phyloP scores from a whole-genome alignment of 1,284 basidiomycete genomes.

The Papiliotrema flavescens region DNA sequence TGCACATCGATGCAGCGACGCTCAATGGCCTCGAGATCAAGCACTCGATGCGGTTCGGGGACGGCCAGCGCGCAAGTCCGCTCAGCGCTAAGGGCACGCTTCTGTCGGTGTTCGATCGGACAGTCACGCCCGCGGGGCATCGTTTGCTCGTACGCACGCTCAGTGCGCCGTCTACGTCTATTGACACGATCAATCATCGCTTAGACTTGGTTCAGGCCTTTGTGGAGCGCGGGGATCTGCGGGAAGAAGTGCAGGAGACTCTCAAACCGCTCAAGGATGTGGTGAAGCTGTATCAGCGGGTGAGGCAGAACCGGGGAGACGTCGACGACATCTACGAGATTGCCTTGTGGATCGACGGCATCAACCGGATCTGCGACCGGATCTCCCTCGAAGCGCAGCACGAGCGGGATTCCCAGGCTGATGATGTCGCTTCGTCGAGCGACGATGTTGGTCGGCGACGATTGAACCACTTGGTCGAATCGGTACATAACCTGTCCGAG shows the following conservation, averaged over 20 bases:
- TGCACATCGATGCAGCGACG: conserved; percentile 89
- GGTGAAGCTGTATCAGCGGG: conserved; percentile 72
- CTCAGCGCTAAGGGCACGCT: conserved; percentile 58
- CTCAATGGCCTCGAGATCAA: conserved; percentile 83
- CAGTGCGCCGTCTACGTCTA: conserved; percentile 66
- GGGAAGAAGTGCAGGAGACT: conserved; percentile 61
- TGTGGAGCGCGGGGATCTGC: conserved; percentile 60
- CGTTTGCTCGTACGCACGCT: conserved; percentile 59
- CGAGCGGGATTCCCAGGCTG: conserved; percentile 2
- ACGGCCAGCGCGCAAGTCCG: conserved; percentile 12
- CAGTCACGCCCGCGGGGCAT: conserved; percentile 73
- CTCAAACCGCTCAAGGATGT: conserved; percentile 67
- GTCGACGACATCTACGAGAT: conserved; percentile 53
- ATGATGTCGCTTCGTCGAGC: conserved; percentile 53
- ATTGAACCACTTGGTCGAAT: conserved; percentile 55
- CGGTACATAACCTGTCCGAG: conserved; percentile 57
- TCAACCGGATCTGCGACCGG: conserved; percentile 21
- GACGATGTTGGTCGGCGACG: conserved; percentile 17
- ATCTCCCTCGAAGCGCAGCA: conserved; percentile 13
- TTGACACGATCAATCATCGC: conserved; percentile 66
- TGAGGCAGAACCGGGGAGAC: conserved; percentile 67
- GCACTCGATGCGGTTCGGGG: conserved; percentile 59
- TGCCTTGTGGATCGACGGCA: conserved; percentile 31
- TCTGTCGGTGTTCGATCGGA: conserved; percentile 71
- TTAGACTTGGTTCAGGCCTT: conserved; percentile 79